These are phyloP conservation scores for Schizosaccharomyces osmophilus DNA, from an alignment of 805 yeast genomes.

Conservation along the genomic window DNA sequence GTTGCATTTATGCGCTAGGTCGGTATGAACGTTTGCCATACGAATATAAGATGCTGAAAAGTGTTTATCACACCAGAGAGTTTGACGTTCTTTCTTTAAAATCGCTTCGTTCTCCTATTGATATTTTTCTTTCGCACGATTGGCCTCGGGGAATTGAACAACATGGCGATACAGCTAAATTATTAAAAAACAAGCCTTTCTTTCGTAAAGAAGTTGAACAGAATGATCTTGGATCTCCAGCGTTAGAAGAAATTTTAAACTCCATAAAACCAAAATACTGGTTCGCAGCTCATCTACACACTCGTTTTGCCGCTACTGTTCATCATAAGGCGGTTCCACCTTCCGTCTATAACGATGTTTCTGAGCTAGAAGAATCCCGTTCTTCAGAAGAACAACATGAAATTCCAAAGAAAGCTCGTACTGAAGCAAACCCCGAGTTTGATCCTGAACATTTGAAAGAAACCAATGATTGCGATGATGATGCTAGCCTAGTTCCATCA, in stretches of 20 bases:
- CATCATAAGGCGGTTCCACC: constrained; percentile 12
- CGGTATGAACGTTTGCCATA: constrained; percentile 27
- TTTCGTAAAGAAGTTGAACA: constrained; percentile 18
- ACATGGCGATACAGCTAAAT: constrained; percentile 29
- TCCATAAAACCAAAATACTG: constrained; percentile 41
- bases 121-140: constrained; percentile 60
- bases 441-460: neutral
- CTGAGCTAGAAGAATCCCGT: neutral
- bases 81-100: constrained; percentile 31
- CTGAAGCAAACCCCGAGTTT: neutral
- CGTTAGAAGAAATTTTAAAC: constrained; percentile 26
- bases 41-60: constrained; percentile 21
- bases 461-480: neutral
- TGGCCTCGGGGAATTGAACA: constrained; percentile 72
- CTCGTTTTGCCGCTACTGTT: constrained; percentile 35
- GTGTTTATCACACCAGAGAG: constrained; percentile 53
- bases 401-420: neutral
- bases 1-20: neutral
- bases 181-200: constrained; percentile 38
- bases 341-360: neutral
- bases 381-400: neutral
- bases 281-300: constrained; percentile 83
- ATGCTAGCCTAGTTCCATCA: neutral
- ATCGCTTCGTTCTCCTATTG: constrained; percentile 19
- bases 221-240: neutral